These are phyloP conservation scores for Hypsizygus ulmarius DNA, from an alignment of 1,284 basidiomycete genomes.

Conservation along the genomic window DNA sequence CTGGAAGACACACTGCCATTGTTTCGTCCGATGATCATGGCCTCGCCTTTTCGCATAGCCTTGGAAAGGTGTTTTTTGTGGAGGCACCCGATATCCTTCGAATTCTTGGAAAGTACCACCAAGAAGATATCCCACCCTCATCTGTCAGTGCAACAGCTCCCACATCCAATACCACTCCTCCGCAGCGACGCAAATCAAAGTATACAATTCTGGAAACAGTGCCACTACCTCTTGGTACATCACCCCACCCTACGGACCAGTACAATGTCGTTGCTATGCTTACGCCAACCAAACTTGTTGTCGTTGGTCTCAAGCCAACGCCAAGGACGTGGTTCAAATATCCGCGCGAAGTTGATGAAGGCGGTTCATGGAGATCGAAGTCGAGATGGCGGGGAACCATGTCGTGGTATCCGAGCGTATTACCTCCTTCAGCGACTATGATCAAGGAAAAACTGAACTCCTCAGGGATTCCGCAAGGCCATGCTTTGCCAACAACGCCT, in stretches of 20 bases:
- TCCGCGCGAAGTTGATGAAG: constrained; percentile 55
- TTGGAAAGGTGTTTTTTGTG: constrained; percentile 94
- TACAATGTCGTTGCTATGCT: constrained; percentile 86
- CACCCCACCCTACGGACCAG: constrained; percentile 76
- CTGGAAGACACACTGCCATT: constrained; percentile 90
- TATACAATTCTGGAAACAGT: constrained; percentile 75
- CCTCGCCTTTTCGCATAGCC: constrained; percentile 91
- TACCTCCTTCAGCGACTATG: constrained; percentile 19
- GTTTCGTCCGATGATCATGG: constrained; percentile 91
- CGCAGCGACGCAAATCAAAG: constrained; percentile 44
- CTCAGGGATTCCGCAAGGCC: constrained; percentile 22
- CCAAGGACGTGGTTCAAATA: constrained; percentile 93
- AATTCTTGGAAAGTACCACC: constrained; percentile 89
- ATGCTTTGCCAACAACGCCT: constrained; percentile 42
- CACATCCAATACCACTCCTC: constrained; percentile 17
- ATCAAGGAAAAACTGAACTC: constrained; percentile 19
- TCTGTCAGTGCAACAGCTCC: constrained; percentile 11
- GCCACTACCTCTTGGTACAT: constrained; percentile 81
- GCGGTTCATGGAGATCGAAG: constrained; percentile 35
- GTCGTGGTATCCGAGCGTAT: constrained; percentile 76
- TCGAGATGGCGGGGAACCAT: constrained; percentile 59
- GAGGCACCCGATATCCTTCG: constrained; percentile 94
- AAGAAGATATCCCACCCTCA: constrained; percentile 37
- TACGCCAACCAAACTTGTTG: constrained; percentile 87
- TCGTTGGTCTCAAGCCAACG: constrained; percentile 90